Conservation (phyloP, 805 yeast species). For the Candida sonorensis region DNA sequence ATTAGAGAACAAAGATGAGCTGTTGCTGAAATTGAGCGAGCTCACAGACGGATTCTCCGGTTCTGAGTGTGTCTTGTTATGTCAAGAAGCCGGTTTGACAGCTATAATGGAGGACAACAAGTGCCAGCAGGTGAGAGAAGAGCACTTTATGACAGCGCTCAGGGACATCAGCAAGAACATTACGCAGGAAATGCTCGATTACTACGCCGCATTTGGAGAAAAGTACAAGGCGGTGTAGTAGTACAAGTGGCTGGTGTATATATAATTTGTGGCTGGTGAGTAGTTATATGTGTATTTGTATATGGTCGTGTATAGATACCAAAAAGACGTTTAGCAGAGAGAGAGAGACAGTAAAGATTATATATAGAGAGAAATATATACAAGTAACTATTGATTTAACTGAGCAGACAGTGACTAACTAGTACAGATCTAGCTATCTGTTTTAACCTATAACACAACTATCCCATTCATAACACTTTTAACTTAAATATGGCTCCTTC, state of each 20-base stretch:
- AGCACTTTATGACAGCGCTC: constrained; percentile 62
- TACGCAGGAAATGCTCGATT: constrained; percentile 76
- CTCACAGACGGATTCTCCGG: constrained; percentile 91
- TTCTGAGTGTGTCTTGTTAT: constrained; percentile 84
- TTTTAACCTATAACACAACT: not conserved
- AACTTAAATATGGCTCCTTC: constrained; percentile 2
- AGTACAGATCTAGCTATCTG: not conserved
- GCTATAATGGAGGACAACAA: constrained; percentile 78
- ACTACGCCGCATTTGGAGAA: constrained; percentile 54
- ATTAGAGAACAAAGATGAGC: constrained; percentile 34
- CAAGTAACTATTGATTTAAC: no score
- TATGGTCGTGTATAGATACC: not conserved
- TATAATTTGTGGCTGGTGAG: no score
- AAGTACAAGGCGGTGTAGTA: constrained; percentile 19
- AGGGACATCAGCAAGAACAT: constrained; percentile 68
- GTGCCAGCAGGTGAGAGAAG: constrained; percentile 44
- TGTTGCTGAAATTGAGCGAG: constrained; percentile 45
- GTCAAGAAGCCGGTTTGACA: constrained; percentile 94
- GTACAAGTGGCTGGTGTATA: no score
- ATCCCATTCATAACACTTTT: no score
- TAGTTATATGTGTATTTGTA: no score
- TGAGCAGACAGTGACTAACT: not conserved
- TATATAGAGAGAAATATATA: no score
- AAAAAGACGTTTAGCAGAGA: no score
- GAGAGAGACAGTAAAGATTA: no score